Evolutionary conservation across 2,329 filamentous ascomycete genomes (phyloP), one percentile per base, ranked within the genome.

Genomic region (Amauroascus verrucosus): DNA sequence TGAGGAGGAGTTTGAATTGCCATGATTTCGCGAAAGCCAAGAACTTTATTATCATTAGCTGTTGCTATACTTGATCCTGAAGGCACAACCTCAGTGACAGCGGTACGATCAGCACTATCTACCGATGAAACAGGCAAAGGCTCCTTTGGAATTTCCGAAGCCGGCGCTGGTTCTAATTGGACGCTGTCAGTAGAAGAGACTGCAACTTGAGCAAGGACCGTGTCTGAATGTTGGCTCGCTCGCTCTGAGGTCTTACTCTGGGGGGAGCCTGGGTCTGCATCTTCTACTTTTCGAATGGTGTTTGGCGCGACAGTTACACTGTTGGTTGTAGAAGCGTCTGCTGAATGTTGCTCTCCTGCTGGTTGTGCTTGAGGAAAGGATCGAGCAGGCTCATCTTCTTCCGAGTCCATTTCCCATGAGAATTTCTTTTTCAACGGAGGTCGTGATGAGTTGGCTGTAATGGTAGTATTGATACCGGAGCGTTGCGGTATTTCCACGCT

Each of bases 21-120:
- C 61, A 88, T 76, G 56, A 96, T 95, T 54, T 95, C 85, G 48
- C 83, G 80, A 69, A 94, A 90, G 1, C 78, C 73, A 58, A 78
- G 75, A 35, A 79, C 71, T 45, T 72, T 77, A 3, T 64, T 59
- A 38, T 64, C 62, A 13, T 62, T 54, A 7, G 61, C 56, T 13
- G 54, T 2, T 16, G 7, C 32, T 20, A 30, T 32, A 20, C 7
- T 50, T 18, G 35, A 2, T 14, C 7, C 48, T 13, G 37, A 32
- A 20, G 37, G 37, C 20, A 24, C 28, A 41, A n/a, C 56, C 1
- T 57, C 58, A 13, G 60, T 51, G 9, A 32, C 9, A 11, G 33
- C 26, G 13, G 22, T 22, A 16, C 41, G 20, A 24, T 41, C 37
- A n/a, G n/a, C n/a, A n/a, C n/a, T n/a, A 24, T 16, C 16, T n/a